Base-by-base conservation (phyloP, 2,329 filamentous ascomycete genomes). In the Hypoxylon sp. region DNA sequence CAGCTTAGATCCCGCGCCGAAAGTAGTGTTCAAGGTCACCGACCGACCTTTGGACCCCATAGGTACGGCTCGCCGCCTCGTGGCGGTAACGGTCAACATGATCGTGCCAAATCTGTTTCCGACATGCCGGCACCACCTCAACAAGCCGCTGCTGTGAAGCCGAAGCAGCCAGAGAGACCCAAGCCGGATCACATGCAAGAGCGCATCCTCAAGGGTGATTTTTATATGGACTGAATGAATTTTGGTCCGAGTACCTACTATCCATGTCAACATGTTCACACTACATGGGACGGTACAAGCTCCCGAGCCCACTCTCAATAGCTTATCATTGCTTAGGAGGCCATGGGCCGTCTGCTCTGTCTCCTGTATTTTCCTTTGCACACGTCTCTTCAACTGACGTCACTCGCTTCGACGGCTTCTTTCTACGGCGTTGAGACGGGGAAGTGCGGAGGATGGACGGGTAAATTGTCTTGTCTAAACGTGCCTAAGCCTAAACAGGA, bases 131-230 rank as follows among this genome's bases (percentile, higher is more conserved):
- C 82, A 35, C 88, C 87, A 44, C 88, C 87, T 17, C 82, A 80
- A 46, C 84, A 89, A 72, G 80, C 83, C 17, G 81, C 84, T 51
- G 74, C 82, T 46, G 78, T 81, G 70, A 83, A 81, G 76, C 82
- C 84, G 54, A 82, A 83, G 72, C 80, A 80, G 54, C 75, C 80
- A 55, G 80, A 85, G 75, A 83, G 86, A 39, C 85, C 85, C 72
- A 97, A 95, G 84, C 94, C 95, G 31, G 96, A 99, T 82, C 92
- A 92, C 70, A 96, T 98, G 83, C 94, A 98, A 81, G 96, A 99
- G 86, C 90, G 97, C 73, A 98, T 99, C 75, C 87, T 99, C 73
- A 96, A 97, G 83, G 96, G 95, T 50, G 96, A 99, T 77, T 98
- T 99, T 76, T 96, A 96, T 84, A 98, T 98, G 94, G 94, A 98